Base-by-base conservation (phyloP, 768 basidiomycete genomes). In the Roridomyces roridus region DNA sequence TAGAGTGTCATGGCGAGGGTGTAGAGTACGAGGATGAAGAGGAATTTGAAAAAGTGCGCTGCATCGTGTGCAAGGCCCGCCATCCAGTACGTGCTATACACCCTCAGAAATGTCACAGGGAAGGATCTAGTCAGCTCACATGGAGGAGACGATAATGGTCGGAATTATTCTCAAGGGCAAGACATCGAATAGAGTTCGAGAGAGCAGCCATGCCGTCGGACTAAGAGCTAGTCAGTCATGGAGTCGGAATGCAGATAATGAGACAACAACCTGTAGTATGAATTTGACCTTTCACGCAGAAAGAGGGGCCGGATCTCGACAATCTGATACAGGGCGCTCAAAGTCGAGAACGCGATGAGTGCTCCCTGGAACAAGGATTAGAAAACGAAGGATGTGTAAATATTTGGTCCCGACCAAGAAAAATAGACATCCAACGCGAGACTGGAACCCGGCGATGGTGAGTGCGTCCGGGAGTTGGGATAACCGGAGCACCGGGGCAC, bases 381-480 rank as follows among this genome's bases (percentile, higher is more conserved):
- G 18, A 15, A 25, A 35, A 45, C 40, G 23, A 26, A 17, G 18
- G 28, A 61, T 74, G 29, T 62, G n/a, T n/a, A n/a, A n/a, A n/a
- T n/a, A n/a, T n/a, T n/a, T n/a, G n/a, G n/a, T n/a, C n/a, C n/a
- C n/a, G n/a, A 91, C 91, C 65, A 97, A 70, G 85, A 98, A 98
- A 81, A 98, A 97, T 37, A 98, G 72, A 62, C 90, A 92, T 26
- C 96, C 96, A n/a, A 98, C 83, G 26, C 96, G 83, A 34, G 89
- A 90, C 69, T 97, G 95, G 80, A 97, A 97, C 2, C 95, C 95
- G 23, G 94, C 91, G 59, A 97, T 96, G 5, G 85, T 89, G n/a
- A n/a, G n/a, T n/a, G n/a, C n/a, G n/a, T n/a, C n/a, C n/a, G n/a
- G n/a, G n/a, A n/a, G n/a, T n/a, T n/a, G n/a, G n/a, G n/a, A n/a